A percentile compares a stretch with the other conserved stretches of the same genome.
Evolutionary conservation across 2,329 filamentous ascomycete genomes (phyloP).

Genomic region (Claviceps africana): DNA sequence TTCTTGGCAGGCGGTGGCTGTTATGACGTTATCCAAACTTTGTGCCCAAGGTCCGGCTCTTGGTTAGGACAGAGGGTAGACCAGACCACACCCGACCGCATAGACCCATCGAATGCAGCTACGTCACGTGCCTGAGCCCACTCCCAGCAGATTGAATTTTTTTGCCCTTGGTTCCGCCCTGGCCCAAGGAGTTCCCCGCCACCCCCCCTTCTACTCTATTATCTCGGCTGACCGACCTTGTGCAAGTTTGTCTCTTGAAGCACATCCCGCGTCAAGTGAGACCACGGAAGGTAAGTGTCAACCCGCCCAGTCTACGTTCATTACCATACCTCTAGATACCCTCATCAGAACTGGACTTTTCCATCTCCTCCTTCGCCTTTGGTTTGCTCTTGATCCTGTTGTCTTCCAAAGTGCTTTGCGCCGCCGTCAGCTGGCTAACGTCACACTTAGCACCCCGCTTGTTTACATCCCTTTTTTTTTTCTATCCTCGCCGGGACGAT

Average conservation of each 20-base stretch:
- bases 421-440: conserved; percentile 17
- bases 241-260: conserved; percentile 22
- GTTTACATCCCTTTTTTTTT: conserved; percentile 27
- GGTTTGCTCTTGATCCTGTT: background rate
- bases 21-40: conserved; percentile 10
- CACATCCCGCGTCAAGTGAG: conserved; percentile 17
- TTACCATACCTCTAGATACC: conserved; percentile 9
- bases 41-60: conserved; percentile 1
- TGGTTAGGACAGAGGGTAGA: conserved; percentile 4
- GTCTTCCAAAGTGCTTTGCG: background rate
- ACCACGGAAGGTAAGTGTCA: conserved; percentile 10
- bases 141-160: conserved; percentile 28
- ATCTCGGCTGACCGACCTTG: conserved; percentile 21
- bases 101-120: conserved; percentile 4
- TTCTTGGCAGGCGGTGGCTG: conserved; percentile 9
- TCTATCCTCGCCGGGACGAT: conserved; percentile 6
- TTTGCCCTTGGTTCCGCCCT: conserved; percentile 25
- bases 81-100: background rate
- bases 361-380: background rate
- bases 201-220: conserved; percentile 25
- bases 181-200: conserved; percentile 26
- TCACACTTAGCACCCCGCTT: conserved; percentile 28
- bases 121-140: conserved; percentile 22
- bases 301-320: conserved; percentile 9
- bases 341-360: background rate